These are phyloP conservation scores for Sarcodon sp. DNA, from an alignment of 768 basidiomycete species.

Conservation along the genomic window DNA sequence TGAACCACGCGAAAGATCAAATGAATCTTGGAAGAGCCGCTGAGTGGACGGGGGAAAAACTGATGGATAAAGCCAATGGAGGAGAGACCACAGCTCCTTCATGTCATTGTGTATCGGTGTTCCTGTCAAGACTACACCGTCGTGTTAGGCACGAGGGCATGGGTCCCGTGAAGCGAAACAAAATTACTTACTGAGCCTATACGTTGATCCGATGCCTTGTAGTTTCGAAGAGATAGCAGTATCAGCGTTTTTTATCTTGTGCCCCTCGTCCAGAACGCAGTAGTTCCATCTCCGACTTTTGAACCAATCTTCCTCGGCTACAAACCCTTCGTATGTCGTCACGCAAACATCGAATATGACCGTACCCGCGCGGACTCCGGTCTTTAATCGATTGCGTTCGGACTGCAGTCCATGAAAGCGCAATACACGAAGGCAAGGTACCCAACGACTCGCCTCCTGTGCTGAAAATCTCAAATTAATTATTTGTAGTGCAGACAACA, in stretches of 20 bases:
- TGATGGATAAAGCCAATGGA: slow-evolving; percentile 42
- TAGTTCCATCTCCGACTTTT: slow-evolving; percentile 45
- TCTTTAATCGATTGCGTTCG: slow-evolving; percentile 46
- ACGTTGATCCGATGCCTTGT: slow-evolving; percentile 40
- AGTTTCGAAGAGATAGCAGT: slow-evolving; percentile 39
- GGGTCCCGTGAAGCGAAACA: neutral
- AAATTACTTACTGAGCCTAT: slow-evolving; percentile 33
- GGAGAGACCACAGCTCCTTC: slow-evolving; percentile 40
- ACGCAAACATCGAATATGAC: slow-evolving; percentile 35
- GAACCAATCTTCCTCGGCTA: slow-evolving; percentile 45
- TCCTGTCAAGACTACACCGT: slow-evolving; percentile 45
- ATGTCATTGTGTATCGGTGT: slow-evolving; percentile 65
- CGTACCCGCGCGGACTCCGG: slow-evolving; percentile 21
- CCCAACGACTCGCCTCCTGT: slow-evolving; percentile 42
- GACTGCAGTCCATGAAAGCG: slow-evolving; percentile 47
- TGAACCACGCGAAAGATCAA: slow-evolving; percentile 36
- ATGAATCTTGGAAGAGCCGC: slow-evolving; percentile 35
- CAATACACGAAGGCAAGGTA: slow-evolving; percentile 35
- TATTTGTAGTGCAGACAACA: neutral
- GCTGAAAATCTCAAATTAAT: neutral
- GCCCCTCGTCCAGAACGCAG: slow-evolving; percentile 54
- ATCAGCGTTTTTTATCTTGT: slow-evolving; percentile 60
- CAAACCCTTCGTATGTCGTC: slow-evolving; percentile 59
- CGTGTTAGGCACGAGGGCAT: neutral
- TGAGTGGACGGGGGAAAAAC: slow-evolving; percentile 38